Evolutionary conservation across 2,329 filamentous ascomycete species (phyloP), one percentile per base, ranked within the genome.

Genomic region (Diaporthe citrichinensis): DNA sequence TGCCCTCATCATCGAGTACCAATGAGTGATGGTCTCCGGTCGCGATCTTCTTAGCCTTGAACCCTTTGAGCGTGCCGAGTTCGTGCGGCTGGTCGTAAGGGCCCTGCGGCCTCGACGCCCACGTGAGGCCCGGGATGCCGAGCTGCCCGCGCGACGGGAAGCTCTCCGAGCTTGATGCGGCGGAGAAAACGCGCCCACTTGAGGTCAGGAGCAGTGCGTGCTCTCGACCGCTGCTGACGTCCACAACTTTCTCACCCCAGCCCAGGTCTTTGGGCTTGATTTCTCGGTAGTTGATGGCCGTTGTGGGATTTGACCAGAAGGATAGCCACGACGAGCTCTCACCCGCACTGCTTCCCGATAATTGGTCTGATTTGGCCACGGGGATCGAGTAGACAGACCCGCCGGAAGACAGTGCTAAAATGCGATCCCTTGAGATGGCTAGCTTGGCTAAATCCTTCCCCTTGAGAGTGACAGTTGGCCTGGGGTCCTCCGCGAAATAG

Each of bases 311-410:
- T 15, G 87, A 89, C 93, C 93, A 95, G 79, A 97, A 93, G 0
- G 94, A 92, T 34, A 95, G 84, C 94, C 95, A 97, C 1, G 86
- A 88, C 23, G 85, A 85, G 68, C 61, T 69, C 23, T 68, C 76
- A 53, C 71, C 80, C n/a, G 79, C 74, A 78, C 95, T 91, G 0
- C 93, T 93, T 4, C 85, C 84, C 31, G 86, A 83, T 28, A 51
- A 41, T 80, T 98, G 95, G 77, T 97, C 95, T 44, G 89, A 85
- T 65, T 92, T 91, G 3, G 95, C 92, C 1, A 94, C 92, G 0
- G 97, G 94, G 10, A 99, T 83, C 6, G 96, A 98, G 83, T 97
- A 98, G 1, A 98, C 93, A 3, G 88, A 89, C 39, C 97, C 96
- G 76, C 89, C 90, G 8, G 91, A 91, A 0, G 93, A 92, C 23